These are phyloP conservation scores for Eleusine coracana DNA, from an alignment of 176 grass and related monocot genomes.

Conservation along the genomic window DNA sequence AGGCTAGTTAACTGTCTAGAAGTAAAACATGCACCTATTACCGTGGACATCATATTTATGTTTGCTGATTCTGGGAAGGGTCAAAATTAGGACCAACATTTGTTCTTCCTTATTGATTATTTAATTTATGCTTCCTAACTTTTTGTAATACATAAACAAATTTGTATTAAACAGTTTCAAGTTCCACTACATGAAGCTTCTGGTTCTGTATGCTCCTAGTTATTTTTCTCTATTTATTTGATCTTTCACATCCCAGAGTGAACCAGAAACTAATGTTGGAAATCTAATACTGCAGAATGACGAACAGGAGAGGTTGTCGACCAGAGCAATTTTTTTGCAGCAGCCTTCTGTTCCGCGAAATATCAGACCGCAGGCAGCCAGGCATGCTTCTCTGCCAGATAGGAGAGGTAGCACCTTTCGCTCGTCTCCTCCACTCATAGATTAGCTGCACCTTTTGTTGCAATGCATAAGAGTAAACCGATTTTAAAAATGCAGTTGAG, in stretches of 20 bases:
- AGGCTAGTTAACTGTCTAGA: background rate
- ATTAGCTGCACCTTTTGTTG: slow-evolving; percentile 8
- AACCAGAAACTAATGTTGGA: background rate
- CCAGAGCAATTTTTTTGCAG: slow-evolving; percentile 43
- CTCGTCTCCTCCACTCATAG: background rate
- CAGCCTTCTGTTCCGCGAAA: slow-evolving; percentile 35
- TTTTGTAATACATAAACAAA: background rate
- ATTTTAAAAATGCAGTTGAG: slow-evolving; percentile 38
- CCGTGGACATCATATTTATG: slow-evolving; percentile 9
- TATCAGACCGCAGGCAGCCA: slow-evolving; percentile 42
- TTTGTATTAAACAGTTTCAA: background rate
- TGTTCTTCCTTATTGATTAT: background rate
- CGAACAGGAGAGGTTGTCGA: slow-evolving; percentile 33
- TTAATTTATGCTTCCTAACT: background rate
- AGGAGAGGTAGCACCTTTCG: background rate
- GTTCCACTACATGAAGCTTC: slow-evolving; percentile 1
- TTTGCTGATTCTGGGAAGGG: background rate
- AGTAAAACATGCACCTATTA: slow-evolving; percentile 2
- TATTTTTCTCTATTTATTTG: slow-evolving; percentile 18
- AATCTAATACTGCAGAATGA: slow-evolving; percentile 31
- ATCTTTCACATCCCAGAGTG: slow-evolving; percentile 18
- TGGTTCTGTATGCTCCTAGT: background rate
- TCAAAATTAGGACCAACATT: background rate
- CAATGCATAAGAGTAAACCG: slow-evolving; percentile 23
- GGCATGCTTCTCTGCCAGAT: slow-evolving; percentile 30